Base-by-base conservation (phyloP, 371 early-diverging fungal species). In the Blakeslea trispora region DNA sequence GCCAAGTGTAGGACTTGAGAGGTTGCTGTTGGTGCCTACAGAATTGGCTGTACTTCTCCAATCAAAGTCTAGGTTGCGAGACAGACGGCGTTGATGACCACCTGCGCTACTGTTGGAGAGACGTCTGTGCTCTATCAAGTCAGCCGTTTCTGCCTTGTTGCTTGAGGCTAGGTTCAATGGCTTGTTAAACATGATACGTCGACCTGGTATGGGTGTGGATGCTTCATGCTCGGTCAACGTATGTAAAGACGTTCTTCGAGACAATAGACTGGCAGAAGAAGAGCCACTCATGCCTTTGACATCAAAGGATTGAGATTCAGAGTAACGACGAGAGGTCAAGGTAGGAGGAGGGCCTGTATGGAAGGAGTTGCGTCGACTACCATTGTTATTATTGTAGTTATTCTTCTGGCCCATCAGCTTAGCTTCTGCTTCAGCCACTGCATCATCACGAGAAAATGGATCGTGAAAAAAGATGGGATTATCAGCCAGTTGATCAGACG, bases 371-470 rank as follows among this genome's bases (percentile, higher is more conserved):
- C 47, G 18, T 42, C 50, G 40, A 22, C 48, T 35, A 23, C 9
- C 24, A n/a, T 52, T 41, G 39, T 51, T 52, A n/a, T 37, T 37
- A 39, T 43, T n/a, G n/a, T n/a, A n/a, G n/a, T n/a, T 50, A 11
- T n/a, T 37, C 37, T 37, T 37, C 11, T 37, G 37, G 9, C 80
- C 80, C 75, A 72, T 80, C 46, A 80, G 37, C 22, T 80, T 80
- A 22, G 80, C 80, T 35, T 80, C 80, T 1, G 80, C 77, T 43
- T 80, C 80, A 15, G 80, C 80, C 11, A 72, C 48, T 1, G 77
- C 77, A 17, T 75, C 80, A 34, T 75, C 76, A 41, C 63, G 57
- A 8, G 58, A 43, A 37, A 54, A 45, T 49, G 45, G 49, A 13
- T 65, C 60, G 7, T 28, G 28, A 28, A 28, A 28, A 17, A 56